Percentiles rank a stretch among this genome's conserved stretches.
These are phyloP conservation scores for Eucalyptus microcorys DNA, from an alignment of 345 rosid genomes.

Conservation along the genomic window DNA sequence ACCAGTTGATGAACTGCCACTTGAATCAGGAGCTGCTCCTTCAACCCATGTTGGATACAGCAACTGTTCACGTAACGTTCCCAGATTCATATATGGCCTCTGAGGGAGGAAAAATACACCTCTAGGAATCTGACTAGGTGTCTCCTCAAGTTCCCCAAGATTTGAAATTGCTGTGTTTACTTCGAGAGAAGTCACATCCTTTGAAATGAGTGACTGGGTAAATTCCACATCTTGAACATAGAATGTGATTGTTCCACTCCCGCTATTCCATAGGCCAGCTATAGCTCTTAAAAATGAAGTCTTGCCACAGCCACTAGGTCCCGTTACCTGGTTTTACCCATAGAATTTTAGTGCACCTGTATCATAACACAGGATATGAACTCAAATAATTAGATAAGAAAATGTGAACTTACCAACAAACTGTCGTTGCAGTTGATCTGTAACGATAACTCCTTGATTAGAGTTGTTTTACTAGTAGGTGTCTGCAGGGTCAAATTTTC, in stretches of 20 bases:
- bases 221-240: conserved; percentile 32
- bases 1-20: conserved; percentile 19
- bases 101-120: conserved; percentile 84
- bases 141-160: conserved; percentile 11
- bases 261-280: conserved; percentile 92
- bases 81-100: conserved; percentile 95
- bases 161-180: not conserved
- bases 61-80: conserved; percentile 90
- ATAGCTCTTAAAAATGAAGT: conserved; percentile 86
- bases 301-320: conserved; percentile 96
- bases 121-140: conserved; percentile 18
- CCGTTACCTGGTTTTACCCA: conserved; percentile 52
- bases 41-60: conserved; percentile 81
- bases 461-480: conserved; percentile 60
- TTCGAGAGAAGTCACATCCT: conserved; percentile 12
- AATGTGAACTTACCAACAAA: conserved; percentile 47
- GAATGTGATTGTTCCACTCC: conserved; percentile 77
- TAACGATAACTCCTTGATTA: conserved; percentile 57
- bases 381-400: not conserved
- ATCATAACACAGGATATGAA: not conserved
- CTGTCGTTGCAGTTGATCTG: conserved; percentile 48
- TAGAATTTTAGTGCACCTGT: not conserved
- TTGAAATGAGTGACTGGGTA: conserved; percentile 1
- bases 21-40: conserved; percentile 6
- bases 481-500: conserved; percentile 66